These are phyloP conservation scores for Saururus chinensis DNA, from an alignment of 164 flowering plant species.

Conservation along the genomic window DNA sequence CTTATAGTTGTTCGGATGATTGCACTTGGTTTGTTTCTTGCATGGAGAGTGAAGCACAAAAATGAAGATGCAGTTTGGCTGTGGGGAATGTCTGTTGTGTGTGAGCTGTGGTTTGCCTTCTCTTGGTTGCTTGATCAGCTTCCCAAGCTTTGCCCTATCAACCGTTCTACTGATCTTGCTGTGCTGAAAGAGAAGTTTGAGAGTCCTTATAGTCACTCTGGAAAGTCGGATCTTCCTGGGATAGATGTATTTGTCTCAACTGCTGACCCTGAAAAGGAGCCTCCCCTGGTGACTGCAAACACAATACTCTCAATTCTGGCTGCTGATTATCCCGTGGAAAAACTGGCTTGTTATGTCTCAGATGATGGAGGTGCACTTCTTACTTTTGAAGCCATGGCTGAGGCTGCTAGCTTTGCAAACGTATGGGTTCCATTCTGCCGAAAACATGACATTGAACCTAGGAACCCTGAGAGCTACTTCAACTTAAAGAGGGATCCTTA, in stretches of 20 bases:
- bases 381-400: slow-evolving; percentile 91
- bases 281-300: slow-evolving; percentile 84
- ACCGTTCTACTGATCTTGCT: slow-evolving; percentile 58
- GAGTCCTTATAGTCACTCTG: slow-evolving; percentile 45
- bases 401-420: slow-evolving; percentile 74
- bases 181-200: slow-evolving; percentile 75
- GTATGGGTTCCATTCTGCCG: slow-evolving; percentile 85
- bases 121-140: slow-evolving; percentile 95
- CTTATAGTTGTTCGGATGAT: slow-evolving; percentile 50
- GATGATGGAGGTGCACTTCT: slow-evolving; percentile 92
- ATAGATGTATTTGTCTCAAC: slow-evolving; percentile 89
- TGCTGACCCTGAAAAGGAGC: slow-evolving; percentile 95
- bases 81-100: slow-evolving; percentile 83
- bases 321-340: slow-evolving; percentile 85
- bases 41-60: slow-evolving; percentile 60
- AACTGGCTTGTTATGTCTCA: slow-evolving; percentile 87
- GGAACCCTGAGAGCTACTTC: slow-evolving; percentile 76
- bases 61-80: slow-evolving; percentile 83
- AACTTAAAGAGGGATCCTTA: slow-evolving; percentile 53
- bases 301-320: slow-evolving; percentile 88
- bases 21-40: slow-evolving; percentile 51
- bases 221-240: slow-evolving; percentile 81
- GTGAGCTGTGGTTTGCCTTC: slow-evolving; percentile 92
- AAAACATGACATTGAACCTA: slow-evolving; percentile 69
- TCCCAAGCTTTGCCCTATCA: slow-evolving; percentile 74